Base-by-base conservation (phyloP, 306 rosid genomes). In the Cicer arietinum region DNA sequence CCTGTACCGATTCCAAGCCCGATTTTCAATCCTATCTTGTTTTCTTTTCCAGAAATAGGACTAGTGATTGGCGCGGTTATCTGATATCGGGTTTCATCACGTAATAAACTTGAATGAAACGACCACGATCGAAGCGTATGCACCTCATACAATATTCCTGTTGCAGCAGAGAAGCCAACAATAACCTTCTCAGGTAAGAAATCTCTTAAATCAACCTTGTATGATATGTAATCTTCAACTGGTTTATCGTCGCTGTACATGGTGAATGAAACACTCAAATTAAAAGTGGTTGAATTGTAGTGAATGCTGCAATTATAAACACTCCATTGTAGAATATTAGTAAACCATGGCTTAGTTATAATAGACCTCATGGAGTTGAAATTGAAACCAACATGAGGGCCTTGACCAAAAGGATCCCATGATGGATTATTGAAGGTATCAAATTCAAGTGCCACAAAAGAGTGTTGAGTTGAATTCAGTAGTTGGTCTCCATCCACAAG, bases 111-210 rank as follows among this genome's bases (percentile, higher is more conserved):
- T 53, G 82, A 82, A 73, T 6, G 52, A 10, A 85, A 85, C 9
- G 77, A 75, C 86, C 88, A 85, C 56, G 78, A 79, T 14, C 45
- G 11, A 13, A 81, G 45, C 60, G 67, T 66, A 61, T 82, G 71
- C 17, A 71, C 75, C 78, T 77, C 84, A 25, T 46, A 72, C 12
- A 68, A 45, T 16, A 0, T 10, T 48, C 88, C 86, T 3, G 82
- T 79, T 17, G 89, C 86, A 0, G 84, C 86, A 0, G 89, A 71
- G 76, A 85, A 85, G 2, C 86, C 89, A 18, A 85, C n/a, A 16
- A 68, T 48, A 62, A 85, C 86, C 14, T 2, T 16, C 64, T 77
- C 78, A 3, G 82, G 84, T 20, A 82, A 69, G 22, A 45, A 14
- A 30, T 79, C 71, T 61, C 86, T 79, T 69, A 85, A 20, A 60